Base-by-base conservation (phyloP, 1,139 yeast species). In the Arxiozyma bovina region DNA sequence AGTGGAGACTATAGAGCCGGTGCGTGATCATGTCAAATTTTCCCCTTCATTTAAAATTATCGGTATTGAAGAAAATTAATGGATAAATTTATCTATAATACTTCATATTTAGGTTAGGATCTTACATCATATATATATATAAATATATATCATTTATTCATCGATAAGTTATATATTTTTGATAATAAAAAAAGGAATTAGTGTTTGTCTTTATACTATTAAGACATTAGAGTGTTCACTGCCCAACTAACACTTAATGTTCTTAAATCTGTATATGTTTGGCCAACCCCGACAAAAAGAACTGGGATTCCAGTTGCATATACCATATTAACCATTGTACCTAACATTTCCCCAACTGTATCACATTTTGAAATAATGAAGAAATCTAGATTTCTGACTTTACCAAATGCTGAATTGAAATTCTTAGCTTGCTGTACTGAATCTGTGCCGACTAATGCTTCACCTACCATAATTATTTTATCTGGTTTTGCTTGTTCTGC, bases 381-480 rank as follows among this genome's bases (percentile, higher is more conserved):
- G 67, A 93, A 94, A 69, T 93, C 98, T 54, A 93, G 75, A 51
- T 80, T 79, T 55, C 98, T 76, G 50, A 79, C 80, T 57, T 85
- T 83, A 17, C 99, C 99, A 73, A 94, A 93, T 0, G 98, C 97
- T 61, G 82, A 81, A 68, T 93, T 91, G 73, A 93, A 93, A 68
- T 93, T 91, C 54, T 81, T 81, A 0, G 99, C 99, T 69, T 93
- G 99, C 68, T 87, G 89, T 5, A 93, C 97, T 1, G 97, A 89
- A 68, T 93, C 99, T 0, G 98, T 91, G 22, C 99, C 99, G 1
- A 91, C 99, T 50, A 93, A 76, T 0, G 99, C 99, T 70, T 93
- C 99, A 48, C 98, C 99, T 21, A 93, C 99, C 98, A 93, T 93
- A 65, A 93, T 90, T 65, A 93, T 91, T 72, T 88, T 91, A 71